Percentiles rank a stretch among this genome's conserved stretches.
These are phyloP conservation scores for Strobilomyces echinocephalus DNA, from an alignment of 768 basidiomycete genomes.

Conservation along the genomic window DNA sequence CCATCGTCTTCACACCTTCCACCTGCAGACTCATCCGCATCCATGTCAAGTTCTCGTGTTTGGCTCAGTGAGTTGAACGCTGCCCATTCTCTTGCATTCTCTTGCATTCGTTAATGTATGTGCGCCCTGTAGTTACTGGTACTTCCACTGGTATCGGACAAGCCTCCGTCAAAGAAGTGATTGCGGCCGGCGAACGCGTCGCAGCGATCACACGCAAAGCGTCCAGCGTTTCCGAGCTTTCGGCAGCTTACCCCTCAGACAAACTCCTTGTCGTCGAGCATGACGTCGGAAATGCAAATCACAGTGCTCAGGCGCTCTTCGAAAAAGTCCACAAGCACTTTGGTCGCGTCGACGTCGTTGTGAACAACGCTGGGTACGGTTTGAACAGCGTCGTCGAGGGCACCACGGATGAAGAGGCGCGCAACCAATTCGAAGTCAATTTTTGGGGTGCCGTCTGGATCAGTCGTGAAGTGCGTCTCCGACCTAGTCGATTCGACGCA, in stretches of 20 bases:
- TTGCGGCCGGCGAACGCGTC: conserved; percentile 25
- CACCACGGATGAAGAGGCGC: conserved; percentile 23
- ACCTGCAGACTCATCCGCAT: neutral
- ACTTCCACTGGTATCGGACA: conserved; percentile 38
- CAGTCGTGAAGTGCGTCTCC: conserved; percentile 19
- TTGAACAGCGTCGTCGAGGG: conserved; percentile 25
- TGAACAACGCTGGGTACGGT: conserved; percentile 31
- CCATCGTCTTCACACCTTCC: neutral
- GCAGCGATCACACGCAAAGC: conserved; percentile 27
- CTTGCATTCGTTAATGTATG: conserved; percentile 1
- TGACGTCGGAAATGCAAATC: conserved; percentile 26
- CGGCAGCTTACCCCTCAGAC: conserved; percentile 10
- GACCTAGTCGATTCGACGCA: neutral
- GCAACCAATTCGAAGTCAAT: conserved; percentile 29
- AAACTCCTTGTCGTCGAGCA: conserved; percentile 27
- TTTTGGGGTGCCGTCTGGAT: conserved; percentile 30
- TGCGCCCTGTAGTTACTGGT: conserved; percentile 35
- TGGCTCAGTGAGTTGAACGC: conserved; percentile 16
- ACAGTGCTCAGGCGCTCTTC: conserved; percentile 20
- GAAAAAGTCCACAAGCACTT: conserved; percentile 20
- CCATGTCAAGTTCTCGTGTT: conserved; percentile 21
- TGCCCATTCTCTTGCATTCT: neutral
- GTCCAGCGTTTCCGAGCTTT: conserved; percentile 16
- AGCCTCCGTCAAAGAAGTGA: conserved; percentile 23
- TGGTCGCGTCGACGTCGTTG: conserved; percentile 31